phyloP scores from a whole-genome alignment of 2,329 filamentous ascomycete species.

The Fusarium siculi region DNA sequence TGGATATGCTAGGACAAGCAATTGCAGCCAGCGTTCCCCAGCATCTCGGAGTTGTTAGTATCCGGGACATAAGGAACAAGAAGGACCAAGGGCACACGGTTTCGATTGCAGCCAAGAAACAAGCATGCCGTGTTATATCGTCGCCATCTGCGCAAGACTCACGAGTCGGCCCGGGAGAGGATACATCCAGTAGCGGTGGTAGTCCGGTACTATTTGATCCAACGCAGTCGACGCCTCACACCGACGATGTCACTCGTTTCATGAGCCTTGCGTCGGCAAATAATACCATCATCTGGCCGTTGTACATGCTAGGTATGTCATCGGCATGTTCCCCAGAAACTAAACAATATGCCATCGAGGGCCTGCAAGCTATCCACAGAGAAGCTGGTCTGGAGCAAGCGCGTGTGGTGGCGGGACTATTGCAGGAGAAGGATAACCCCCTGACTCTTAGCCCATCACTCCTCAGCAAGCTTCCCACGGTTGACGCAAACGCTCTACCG shows the following conservation, averaged over 20 bases:
- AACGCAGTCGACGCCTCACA: slow-evolving; percentile 48
- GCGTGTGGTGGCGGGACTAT: slow-evolving; percentile 54
- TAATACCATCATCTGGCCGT: slow-evolving; percentile 61
- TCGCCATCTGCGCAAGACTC: slow-evolving; percentile 28
- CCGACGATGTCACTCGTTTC: slow-evolving; percentile 56
- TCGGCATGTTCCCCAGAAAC: slow-evolving; percentile 55
- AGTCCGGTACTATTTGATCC: slow-evolving; percentile 55
- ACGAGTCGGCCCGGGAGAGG: slow-evolving; percentile 34
- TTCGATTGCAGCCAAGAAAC: slow-evolving; percentile 46
- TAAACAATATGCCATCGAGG: slow-evolving; percentile 56
- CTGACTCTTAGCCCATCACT: not conserved
- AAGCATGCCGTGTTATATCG: slow-evolving; percentile 47
- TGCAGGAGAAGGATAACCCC: slow-evolving; percentile 49
- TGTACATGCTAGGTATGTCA: slow-evolving; percentile 61
- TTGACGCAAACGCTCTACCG: slow-evolving; percentile 41
- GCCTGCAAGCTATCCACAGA: slow-evolving; percentile 56
- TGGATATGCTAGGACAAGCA: slow-evolving; percentile 54
- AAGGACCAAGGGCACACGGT: slow-evolving; percentile 27
- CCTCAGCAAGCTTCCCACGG: slow-evolving; percentile 41
- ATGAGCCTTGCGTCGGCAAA: slow-evolving; percentile 61
- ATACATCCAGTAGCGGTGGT: slow-evolving; percentile 13
- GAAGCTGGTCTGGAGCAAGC: slow-evolving; percentile 61
- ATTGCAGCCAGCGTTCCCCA: slow-evolving; percentile 61
- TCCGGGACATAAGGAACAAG: slow-evolving; percentile 48
- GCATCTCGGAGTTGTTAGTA: slow-evolving; percentile 60